Evolutionary conservation across 2,329 filamentous ascomycete genomes (phyloP), one percentile per base, ranked within the genome.

Genomic region (Sarocladiaceae sp.): DNA sequence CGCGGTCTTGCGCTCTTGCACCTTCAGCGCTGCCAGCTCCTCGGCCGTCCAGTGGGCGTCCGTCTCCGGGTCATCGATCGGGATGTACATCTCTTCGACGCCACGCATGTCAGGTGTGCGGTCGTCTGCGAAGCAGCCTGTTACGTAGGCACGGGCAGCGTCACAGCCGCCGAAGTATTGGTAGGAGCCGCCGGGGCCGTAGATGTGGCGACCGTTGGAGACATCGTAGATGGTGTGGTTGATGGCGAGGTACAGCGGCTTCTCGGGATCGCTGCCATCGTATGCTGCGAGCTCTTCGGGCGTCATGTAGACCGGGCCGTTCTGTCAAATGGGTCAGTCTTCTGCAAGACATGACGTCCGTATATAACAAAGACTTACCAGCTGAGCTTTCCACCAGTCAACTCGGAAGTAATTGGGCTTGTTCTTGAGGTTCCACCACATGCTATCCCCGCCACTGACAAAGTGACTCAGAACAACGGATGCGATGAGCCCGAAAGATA

Each of bases 191-290:
- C 90, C 91, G 0, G 92, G 86, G 1, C 89, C 89, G 73, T 94
- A 94, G 70, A 87, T 74, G 67, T 79, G 69, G 60, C 81, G 76
- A 51, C 84, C 84, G 26, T 78, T 71, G n/a, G 82, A 81, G 36
- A 95, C 90, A 69, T 95, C 90, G 77, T 87, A 94, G 71, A 95
- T 88, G 53, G 83, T 88, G 63, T 88, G 86, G 73, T 94, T 93
- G 62, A 99, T 84, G 56, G 91, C 90, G 52, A 99, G 80, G 74
- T 96, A 96, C 66, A 97, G 83, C 6, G 94, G 94, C 54, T 87
- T 83, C 7, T 71, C 67, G 10, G 84, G 74, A 69, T 96, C 84
- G 53, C 74, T 79, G 71, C 94, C 95, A 71, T 96, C 86, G 77
- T 88, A 95, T 49, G 74, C 67, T 42, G 79, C 68, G 47, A 99